Base-by-base conservation (phyloP, 225 moss, liverwort and hornwort species). In the Pleurozium schreberi region DNA sequence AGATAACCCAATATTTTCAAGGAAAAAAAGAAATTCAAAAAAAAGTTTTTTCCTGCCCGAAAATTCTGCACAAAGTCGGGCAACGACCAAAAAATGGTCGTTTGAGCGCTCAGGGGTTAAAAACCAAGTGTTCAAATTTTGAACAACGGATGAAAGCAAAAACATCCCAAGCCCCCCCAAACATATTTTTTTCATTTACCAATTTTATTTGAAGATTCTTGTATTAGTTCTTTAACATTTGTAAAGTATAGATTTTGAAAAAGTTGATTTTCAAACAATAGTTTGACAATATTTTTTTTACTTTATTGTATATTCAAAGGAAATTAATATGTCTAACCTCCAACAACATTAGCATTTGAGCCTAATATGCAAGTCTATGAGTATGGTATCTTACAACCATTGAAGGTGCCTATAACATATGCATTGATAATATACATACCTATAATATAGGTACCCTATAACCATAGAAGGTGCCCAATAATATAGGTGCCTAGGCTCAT, bases 81-180 rank as follows among this genome's bases (percentile, higher is more conserved):
- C n/a, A n/a, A n/a, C n/a, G n/a, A n/a, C n/a, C n/a, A n/a, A n/a
- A n/a, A n/a, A n/a, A n/a, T n/a, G n/a, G n/a, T n/a, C n/a, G n/a
- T n/a, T n/a, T n/a, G n/a, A n/a, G n/a, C n/a, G n/a, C n/a, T n/a
- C n/a, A n/a, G n/a, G n/a, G n/a, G n/a, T n/a, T 6, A 19, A 11
- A 0, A 47, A 47, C 5, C 2, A 11, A 74, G 10, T 1, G 2
- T 70, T 70, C 42, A 43, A 8, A 27, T 42, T 42, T 42, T 5
- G 0, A 69, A 69, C 14, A 23, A 12, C 4, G 2, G 7, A 23
- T 40, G 23, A n/a, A 69, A 23, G 4, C 23, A 23, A 69, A 8
- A 1, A 69, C 40, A 40, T 40, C 4, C 4, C 14, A 69, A 23
- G 4, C 0, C 12, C 0, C n/a, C 4, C 8, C 4, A n/a, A n/a